phyloP scores from a whole-genome alignment of 2,329 filamentous ascomycete genomes.

The Aspergillus amoenus region DNA sequence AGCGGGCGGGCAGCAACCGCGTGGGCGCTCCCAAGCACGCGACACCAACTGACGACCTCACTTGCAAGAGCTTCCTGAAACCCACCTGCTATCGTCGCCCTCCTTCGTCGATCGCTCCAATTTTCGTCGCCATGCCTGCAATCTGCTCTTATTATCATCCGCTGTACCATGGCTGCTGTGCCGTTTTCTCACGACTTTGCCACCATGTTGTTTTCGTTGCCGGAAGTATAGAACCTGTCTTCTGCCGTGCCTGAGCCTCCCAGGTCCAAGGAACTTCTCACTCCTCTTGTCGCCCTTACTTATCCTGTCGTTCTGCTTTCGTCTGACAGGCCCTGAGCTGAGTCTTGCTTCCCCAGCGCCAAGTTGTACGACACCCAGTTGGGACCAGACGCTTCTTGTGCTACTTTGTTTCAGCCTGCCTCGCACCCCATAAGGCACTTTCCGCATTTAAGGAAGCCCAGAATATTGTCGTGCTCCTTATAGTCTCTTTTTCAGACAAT shows the following conservation, averaged over 20 bases:
- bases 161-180: conserved; percentile 7
- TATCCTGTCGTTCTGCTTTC: not conserved
- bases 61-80: conserved; percentile 13
- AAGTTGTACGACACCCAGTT: conserved; percentile 10
- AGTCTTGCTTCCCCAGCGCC: not conserved
- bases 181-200: conserved; percentile 13
- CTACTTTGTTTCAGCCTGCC: conserved; percentile 3
- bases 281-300: not conserved
- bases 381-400: conserved; percentile 4
- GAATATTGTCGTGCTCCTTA: not conserved
- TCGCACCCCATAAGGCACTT: not conserved
- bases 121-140: conserved; percentile 1
- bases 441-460: conserved; percentile 2
- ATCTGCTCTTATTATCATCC: conserved; percentile 7
- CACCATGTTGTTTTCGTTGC: conserved; percentile 14
- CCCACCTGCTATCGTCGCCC: conserved; percentile 8
- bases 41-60: conserved; percentile 26
- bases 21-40: conserved; percentile 37
- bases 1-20: conserved; percentile 21
- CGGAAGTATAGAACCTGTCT: conserved; percentile 7
- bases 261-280: not conserved
- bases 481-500: conserved; percentile 18
- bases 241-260: not conserved
- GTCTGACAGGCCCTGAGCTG: not conserved
- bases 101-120: conserved; percentile 12